phyloP scores from a whole-genome alignment of 2,329 filamentous ascomycete species.

The Clarireedia sp. region DNA sequence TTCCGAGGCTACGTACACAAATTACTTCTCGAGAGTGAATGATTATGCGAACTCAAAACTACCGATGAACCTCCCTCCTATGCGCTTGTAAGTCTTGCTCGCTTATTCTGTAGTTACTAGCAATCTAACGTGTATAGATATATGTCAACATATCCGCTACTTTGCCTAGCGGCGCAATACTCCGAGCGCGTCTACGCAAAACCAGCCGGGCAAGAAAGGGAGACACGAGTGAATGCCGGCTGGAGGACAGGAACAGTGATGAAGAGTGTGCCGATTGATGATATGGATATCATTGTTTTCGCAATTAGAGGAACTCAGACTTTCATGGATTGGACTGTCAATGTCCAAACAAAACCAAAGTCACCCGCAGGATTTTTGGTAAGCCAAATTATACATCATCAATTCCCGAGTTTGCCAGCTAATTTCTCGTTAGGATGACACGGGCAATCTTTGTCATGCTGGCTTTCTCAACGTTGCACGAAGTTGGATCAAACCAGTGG shows the following conservation, averaged over 20 bases:
- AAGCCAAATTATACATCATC: slow-evolving; percentile 14
- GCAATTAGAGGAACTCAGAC: slow-evolving; percentile 70
- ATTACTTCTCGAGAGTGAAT: slow-evolving; percentile 69
- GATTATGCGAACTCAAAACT: slow-evolving; percentile 71
- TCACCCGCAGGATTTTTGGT: slow-evolving; percentile 60
- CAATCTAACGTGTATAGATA: slow-evolving; percentile 40
- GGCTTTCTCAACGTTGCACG: slow-evolving; percentile 71
- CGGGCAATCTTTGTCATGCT: slow-evolving; percentile 68
- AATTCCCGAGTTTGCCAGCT: too few species aligned
- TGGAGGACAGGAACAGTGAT: slow-evolving; percentile 68
- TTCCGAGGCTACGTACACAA: slow-evolving; percentile 38
- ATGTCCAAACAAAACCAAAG: slow-evolving; percentile 61
- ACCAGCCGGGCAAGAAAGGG: slow-evolving; percentile 53
- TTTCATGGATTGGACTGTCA: slow-evolving; percentile 82
- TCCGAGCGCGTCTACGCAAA: slow-evolving; percentile 66
- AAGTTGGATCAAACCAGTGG: slow-evolving; percentile 67
- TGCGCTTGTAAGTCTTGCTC: slow-evolving; percentile 46
- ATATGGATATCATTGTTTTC: slow-evolving; percentile 72
- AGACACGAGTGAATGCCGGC: slow-evolving; percentile 63
- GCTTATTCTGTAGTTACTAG: background rate
- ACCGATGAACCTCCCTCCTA: slow-evolving; percentile 56
- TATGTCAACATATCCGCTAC: slow-evolving; percentile 65
- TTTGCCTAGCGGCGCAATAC: slow-evolving; percentile 72
- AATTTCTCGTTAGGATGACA: slow-evolving; percentile 48
- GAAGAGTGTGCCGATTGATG: slow-evolving; percentile 70